These are phyloP conservation scores for Pseudotsuga menziesii DNA, from an alignment of 75 land plant species.

Conservation along the genomic window DNA sequence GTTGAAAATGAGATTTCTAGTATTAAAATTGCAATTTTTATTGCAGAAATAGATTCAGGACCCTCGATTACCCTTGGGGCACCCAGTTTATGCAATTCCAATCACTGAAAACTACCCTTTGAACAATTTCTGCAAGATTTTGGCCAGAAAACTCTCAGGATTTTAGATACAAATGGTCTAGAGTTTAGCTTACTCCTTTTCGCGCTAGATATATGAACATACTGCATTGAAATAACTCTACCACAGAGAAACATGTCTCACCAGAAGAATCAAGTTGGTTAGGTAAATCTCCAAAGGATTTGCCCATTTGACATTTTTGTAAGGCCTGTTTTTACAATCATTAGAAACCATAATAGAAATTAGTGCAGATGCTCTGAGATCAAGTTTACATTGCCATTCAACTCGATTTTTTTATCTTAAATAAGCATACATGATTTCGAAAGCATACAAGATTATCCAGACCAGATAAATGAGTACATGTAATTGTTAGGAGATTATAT, in stretches of 20 bases:
- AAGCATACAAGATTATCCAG: slow-evolving; percentile 11
- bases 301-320: slow-evolving; percentile 72
- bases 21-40: too few relatives aligned
- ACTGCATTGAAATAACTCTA: background rate
- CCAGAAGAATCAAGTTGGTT: slow-evolving; percentile 72
- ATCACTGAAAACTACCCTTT: too few relatives aligned
- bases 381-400: background rate
- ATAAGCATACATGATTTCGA: background rate
- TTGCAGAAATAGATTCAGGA: too few relatives aligned
- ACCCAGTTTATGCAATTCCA: too few relatives aligned
- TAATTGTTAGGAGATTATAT: background rate
- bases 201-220: background rate
- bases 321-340: slow-evolving; percentile 42
- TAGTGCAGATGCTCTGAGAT: background rate
- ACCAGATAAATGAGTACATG: background rate
- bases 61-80: too few relatives aligned
- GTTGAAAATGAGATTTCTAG: too few relatives aligned
- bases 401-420: background rate
- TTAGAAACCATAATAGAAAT: too few relatives aligned
- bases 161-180: too few relatives aligned
- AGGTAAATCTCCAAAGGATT: slow-evolving; percentile 43
- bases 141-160: too few relatives aligned
- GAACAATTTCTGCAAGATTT: too few relatives aligned
- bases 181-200: too few relatives aligned
- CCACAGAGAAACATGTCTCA: slow-evolving; percentile 12